A percentile compares a stretch with the other conserved stretches of the same genome.
phyloP scores from a whole-genome alignment of 2,329 filamentous ascomycete species.

The Nigrospora oryzae region DNA sequence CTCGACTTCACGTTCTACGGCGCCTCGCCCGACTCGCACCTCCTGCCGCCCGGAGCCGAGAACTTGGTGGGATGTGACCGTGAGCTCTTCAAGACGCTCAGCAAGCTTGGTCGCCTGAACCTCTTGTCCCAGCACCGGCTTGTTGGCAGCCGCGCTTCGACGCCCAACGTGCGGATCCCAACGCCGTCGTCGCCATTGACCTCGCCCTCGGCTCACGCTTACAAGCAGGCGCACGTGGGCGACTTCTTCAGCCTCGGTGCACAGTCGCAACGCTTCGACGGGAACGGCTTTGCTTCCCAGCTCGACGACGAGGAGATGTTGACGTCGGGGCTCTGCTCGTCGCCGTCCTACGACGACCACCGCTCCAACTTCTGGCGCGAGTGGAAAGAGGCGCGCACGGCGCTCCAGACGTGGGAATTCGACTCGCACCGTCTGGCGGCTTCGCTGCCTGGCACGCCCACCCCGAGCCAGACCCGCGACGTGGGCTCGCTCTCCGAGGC shows the following conservation, averaged over 20 bases:
- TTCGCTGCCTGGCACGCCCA: constrained; percentile 40
- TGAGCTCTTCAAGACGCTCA: constrained; percentile 77
- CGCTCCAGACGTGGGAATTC: constrained; percentile 77
- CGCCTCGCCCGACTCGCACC: constrained; percentile 34
- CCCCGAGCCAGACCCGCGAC: constrained; percentile 59
- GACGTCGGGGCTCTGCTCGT: constrained; percentile 29
- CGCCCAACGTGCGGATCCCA: constrained; percentile 14
- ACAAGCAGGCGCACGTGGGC: constrained; percentile 29
- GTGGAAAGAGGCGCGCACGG: constrained; percentile 71
- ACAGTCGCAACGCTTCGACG: constrained; percentile 48
- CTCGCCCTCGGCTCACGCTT: constrained; percentile 32
- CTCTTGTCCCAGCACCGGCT: constrained; percentile 65
- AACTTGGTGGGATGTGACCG: constrained; percentile 85
- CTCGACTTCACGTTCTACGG: constrained; percentile 61
- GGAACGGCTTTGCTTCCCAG: constrained; percentile 53
- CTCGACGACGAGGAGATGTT: constrained; percentile 47
- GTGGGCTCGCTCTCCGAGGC: constrained; percentile 78
- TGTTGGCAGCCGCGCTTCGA: constrained; percentile 31
- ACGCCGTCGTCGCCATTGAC: constrained; percentile 27
- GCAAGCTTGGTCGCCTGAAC: constrained; percentile 76
- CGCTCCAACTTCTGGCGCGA: constrained; percentile 71
- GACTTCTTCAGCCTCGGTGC: constrained; percentile 45
- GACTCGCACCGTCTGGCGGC: constrained; percentile 43
- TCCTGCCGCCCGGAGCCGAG: constrained; percentile 58
- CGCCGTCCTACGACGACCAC: constrained; percentile 46